A percentile compares a stretch with the other conserved stretches of the same genome.
Evolutionary conservation across 1,284 basidiomycete species (phyloP).

Genomic region (Golubevia sp.): DNA sequence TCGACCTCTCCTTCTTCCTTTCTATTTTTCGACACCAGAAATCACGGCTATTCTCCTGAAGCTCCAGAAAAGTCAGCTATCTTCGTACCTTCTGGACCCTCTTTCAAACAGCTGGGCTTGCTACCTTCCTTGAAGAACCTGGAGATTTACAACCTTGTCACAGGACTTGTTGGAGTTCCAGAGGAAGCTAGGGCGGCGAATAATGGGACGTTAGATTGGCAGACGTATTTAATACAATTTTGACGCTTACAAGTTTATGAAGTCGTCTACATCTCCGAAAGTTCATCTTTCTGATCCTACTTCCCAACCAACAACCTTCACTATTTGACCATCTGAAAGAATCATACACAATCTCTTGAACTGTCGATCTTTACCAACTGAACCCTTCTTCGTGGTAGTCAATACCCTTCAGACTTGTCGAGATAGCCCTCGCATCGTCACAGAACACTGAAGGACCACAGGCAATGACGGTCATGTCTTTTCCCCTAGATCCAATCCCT

Average conservation of each 20-base stretch:
- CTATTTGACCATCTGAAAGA: too few species aligned
- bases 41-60: conserved; percentile 81
- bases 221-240: too few species aligned
- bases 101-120: conserved; percentile 71
- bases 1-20: not conserved
- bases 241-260: too few species aligned
- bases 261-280: too few species aligned
- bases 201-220: conserved; percentile 71
- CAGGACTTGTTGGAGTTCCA: conserved; percentile 74
- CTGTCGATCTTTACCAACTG: not conserved
- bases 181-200: conserved; percentile 66
- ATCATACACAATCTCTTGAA: too few species aligned
- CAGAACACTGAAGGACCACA: not conserved
- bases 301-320: too few species aligned
- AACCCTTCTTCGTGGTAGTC: not conserved
- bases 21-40: conserved; percentile 63
- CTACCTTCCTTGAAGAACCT: conserved; percentile 81
- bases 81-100: conserved; percentile 86
- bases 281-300: too few species aligned
- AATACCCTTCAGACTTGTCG: not conserved
- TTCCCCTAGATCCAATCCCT: not conserved
- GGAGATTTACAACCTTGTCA: conserved; percentile 80
- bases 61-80: conserved; percentile 80
- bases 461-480: not conserved
- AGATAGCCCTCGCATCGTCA: too few species aligned